Base-by-base conservation (phyloP, 371 early-diverging fungal genomes). In the Mortierella sp. region DNA sequence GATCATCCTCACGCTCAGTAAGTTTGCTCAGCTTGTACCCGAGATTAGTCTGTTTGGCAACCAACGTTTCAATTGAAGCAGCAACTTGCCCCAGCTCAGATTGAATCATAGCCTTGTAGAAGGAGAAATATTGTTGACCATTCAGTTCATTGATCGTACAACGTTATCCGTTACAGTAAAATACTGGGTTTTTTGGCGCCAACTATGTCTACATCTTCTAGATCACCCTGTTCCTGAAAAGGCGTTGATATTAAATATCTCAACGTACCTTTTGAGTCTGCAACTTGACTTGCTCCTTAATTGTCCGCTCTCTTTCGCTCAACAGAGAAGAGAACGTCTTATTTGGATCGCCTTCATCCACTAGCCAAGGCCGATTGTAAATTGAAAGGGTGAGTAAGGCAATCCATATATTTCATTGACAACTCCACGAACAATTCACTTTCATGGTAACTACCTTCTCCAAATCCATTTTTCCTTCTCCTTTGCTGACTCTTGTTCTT, bases 41-140 rank as follows among this genome's bases (percentile, higher is more conserved):
- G 40, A 92, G 70, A 29, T 83, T 71, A 32, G 86, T 84, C 49
- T 89, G 88, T 62, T 88, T 84, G 23, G 83, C 83, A 9, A 83
- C 64, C 55, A 92, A 28, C 1, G 79, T 58, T 56, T 79, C 72
- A 29, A 79, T 79, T 6, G 74, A 79, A 7, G 80, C 74, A 2
- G 68, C 87, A n/a, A 92, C 86, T 64, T 91, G 91, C 12, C 80
- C 82, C 32, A 93, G 85, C 72, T 93, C 91, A 15, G 70, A 57
- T n/a, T 79, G 80, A 35, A 73, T 40, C 6, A 64, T 26, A 31
- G 58, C 57, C 80, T 74, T 65, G 42, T 19, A 37, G 17, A 8
- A 40, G 26, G 6, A 19, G 26, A 34, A 34, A 35, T 12, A 22
- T 5, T 9, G 5, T 31, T n/a, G 58, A 57, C 34, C 19, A 34